phyloP scores from a whole-genome alignment of 208 protist genomes.

The Leptomonas seymouri region DNA sequence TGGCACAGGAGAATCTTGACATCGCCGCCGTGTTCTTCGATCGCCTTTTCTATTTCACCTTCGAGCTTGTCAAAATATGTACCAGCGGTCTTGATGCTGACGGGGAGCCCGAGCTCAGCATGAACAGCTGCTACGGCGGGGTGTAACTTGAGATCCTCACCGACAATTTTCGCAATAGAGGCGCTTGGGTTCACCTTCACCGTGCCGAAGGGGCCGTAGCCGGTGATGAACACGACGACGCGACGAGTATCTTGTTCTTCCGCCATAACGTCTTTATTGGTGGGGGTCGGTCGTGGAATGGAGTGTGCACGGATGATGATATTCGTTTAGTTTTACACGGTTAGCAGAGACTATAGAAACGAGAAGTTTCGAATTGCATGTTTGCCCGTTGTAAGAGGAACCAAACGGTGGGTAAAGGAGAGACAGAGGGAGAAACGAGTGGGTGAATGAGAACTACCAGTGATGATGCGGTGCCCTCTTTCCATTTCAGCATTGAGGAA shows the following conservation, averaged over 20 bases:
- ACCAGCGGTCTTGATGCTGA: slow-evolving; percentile 36
- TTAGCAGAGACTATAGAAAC: too few species aligned
- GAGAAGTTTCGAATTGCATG: too few species aligned
- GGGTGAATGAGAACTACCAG: too few species aligned
- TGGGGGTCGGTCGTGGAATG: too few species aligned
- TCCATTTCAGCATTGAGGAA: too few species aligned
- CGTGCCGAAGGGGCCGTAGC: slow-evolving; percentile 65
- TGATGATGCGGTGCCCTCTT: too few species aligned
- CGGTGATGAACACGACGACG: slow-evolving; percentile 58
- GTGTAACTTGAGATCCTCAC: slow-evolving; percentile 28
- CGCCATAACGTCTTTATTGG: not conserved
- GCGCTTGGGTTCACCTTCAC: slow-evolving; percentile 71
- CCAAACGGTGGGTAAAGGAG: too few species aligned
- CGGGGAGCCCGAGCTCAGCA: slow-evolving; percentile 43
- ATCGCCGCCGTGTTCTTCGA: slow-evolving; percentile 17
- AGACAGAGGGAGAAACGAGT: too few species aligned
- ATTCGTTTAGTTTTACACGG: too few species aligned
- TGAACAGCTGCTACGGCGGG: slow-evolving; percentile 28
- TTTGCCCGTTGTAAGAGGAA: too few species aligned
- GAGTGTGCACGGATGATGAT: too few species aligned
- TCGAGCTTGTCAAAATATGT: slow-evolving; percentile 59
- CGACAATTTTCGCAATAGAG: slow-evolving; percentile 37
- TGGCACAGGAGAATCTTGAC: slow-evolving; percentile 56
- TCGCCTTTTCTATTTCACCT: slow-evolving; percentile 21
- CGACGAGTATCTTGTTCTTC: slow-evolving; percentile 2